Percentiles rank a stretch among this genome's conserved stretches.
These are phyloP conservation scores for Cutaneotrichosporon curvatum DNA, from an alignment of 1,284 basidiomycete species.

Conservation along the genomic window DNA sequence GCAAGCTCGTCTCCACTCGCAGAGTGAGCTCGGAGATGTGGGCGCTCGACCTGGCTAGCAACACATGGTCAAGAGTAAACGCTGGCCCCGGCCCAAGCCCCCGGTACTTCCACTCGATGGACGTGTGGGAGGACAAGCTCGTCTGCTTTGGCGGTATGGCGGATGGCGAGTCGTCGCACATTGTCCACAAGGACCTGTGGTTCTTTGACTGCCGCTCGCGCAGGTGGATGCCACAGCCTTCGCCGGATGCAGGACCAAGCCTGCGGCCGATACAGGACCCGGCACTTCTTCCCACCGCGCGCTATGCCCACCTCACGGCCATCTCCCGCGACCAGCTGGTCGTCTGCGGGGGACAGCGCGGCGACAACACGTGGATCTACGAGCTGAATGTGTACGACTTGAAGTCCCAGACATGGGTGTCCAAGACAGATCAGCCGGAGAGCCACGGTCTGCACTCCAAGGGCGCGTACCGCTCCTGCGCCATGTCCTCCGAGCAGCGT, in stretches of 20 bases:
- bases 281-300: conserved; percentile 59
- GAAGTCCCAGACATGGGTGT: conserved; percentile 61
- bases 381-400: conserved; percentile 84
- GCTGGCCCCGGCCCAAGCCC: conserved; percentile 55
- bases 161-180: conserved; percentile 53
- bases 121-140: conserved; percentile 78
- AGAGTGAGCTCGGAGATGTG: conserved; percentile 84
- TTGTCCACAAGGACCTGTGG: conserved; percentile 73
- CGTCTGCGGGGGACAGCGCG: conserved; percentile 87
- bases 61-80: conserved; percentile 65
- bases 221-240: conserved; percentile 57
- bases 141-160: conserved; percentile 86
- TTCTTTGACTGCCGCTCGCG: conserved; percentile 67
- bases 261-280: conserved; percentile 25
- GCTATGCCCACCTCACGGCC: conserved; percentile 84
- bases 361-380: conserved; percentile 62
- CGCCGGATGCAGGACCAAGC: conserved; percentile 6
- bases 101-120: conserved; percentile 85
- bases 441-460: conserved; percentile 66
- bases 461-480: conserved; percentile 85
- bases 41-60: conserved; percentile 69
- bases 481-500: conserved; percentile 60
- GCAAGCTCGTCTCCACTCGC: conserved; percentile 73
- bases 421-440: conserved; percentile 58
- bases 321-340: conserved; percentile 75